Percentiles rank a stretch among this genome's conserved stretches.
phyloP scores from a whole-genome alignment of 192 early-diverging fungal species.

The Chytriomyces sp. region DNA sequence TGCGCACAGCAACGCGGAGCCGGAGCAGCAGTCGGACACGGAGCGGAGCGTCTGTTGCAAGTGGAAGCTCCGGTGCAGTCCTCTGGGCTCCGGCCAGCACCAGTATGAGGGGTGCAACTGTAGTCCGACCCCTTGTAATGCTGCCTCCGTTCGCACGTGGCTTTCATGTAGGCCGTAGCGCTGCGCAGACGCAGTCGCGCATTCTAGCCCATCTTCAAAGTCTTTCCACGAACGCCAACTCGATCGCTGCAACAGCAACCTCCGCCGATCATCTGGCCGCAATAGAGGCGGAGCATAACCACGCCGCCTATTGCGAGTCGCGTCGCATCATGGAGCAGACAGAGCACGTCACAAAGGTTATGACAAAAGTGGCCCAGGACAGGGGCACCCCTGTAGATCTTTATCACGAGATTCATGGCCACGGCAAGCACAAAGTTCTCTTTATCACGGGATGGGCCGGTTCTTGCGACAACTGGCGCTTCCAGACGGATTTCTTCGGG shows the following conservation, averaged over 20 bases:
- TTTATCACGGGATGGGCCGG: constrained; percentile 66
- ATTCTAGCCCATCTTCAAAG: neutral
- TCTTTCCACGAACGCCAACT: neutral
- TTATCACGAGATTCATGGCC: constrained; percentile 81
- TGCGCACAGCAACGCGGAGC: no score
- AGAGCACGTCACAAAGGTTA: neutral
- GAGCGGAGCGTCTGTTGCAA: no score
- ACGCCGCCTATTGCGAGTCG: neutral
- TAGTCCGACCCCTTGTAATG: no score
- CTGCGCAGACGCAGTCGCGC: neutral
- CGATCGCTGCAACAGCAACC: neutral
- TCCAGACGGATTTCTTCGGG: constrained; percentile 70
- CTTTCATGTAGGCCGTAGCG: no score
- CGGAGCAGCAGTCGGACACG: no score
- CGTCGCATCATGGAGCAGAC: neutral
- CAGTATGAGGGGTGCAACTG: no score
- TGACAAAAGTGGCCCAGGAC: constrained; percentile 16
- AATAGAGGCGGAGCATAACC: neutral
- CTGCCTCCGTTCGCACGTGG: no score
- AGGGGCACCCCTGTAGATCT: constrained; percentile 53
- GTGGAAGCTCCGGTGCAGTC: no score
- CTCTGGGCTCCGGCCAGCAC: no score
- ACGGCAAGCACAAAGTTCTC: constrained; percentile 65
- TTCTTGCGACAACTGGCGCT: constrained; percentile 37
- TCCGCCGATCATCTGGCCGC: neutral